Percentiles rank a stretch among this genome's conserved stretches.
These are phyloP conservation scores for Peronospora farinosa DNA, from an alignment of 352 stramenopile species.

Conservation along the genomic window DNA sequence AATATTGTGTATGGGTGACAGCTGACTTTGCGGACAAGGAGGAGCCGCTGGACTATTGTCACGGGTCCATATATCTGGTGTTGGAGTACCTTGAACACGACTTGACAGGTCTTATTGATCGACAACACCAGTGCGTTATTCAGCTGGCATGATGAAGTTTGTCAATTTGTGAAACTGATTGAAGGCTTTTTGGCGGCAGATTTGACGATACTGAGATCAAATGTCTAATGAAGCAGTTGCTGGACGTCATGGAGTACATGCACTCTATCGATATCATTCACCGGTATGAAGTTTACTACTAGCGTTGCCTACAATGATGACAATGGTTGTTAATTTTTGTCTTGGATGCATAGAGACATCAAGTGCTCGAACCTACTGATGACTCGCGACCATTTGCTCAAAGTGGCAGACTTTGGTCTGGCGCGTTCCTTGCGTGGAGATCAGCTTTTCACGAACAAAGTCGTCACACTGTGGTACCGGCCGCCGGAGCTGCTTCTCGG, in stretches of 20 bases:
- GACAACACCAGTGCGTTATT: conserved; percentile 63
- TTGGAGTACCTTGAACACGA: conserved; percentile 88
- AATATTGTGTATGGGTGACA: conserved; percentile 10
- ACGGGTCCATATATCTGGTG: conserved; percentile 84
- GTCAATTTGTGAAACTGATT: not conserved
- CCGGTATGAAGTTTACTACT: conserved; percentile 29
- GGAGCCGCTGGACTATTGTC: conserved; percentile 76
- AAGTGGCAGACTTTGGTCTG: conserved; percentile 83
- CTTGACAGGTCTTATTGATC: conserved; percentile 82
- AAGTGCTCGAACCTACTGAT: conserved; percentile 91
- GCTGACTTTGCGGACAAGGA: conserved; percentile 81
- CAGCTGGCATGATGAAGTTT: not conserved
- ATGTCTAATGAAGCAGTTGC: conserved; percentile 79
- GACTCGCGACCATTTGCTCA: conserved; percentile 71
- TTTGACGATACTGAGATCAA: conserved; percentile 86
- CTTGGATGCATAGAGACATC: conserved; percentile 46
- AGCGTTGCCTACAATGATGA: not conserved
- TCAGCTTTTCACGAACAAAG: conserved; percentile 92
- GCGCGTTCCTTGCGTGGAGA: conserved; percentile 81
- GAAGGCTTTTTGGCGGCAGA: conserved; percentile 22
- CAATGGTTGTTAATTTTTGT: not conserved
- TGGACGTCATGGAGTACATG: conserved; percentile 86
- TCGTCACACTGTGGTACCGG: conserved; percentile 94
- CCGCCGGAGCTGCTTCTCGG: conserved; percentile 91
- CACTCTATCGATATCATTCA: conserved; percentile 85